Percentiles rank a stretch among this genome's conserved stretches.
These are phyloP conservation scores for Silene uniflora DNA, from an alignment of 148 eudicot species.

Conservation along the genomic window DNA sequence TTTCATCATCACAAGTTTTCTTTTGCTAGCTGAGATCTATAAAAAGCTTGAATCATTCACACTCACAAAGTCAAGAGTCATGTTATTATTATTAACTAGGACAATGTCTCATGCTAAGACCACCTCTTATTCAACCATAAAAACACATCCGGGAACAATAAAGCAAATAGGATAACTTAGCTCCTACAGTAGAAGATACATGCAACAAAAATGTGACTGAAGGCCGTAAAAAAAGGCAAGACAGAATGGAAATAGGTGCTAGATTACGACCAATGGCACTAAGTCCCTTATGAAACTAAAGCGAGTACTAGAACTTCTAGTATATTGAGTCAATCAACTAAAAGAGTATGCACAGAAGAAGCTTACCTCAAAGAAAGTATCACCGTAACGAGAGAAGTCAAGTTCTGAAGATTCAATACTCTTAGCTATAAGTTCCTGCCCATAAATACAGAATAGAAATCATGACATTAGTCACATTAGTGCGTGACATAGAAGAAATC, in stretches of 20 bases:
- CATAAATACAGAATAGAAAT: neutral
- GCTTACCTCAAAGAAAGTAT: slow-evolving; percentile 94
- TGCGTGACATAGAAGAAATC: neutral
- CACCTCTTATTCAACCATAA: neutral
- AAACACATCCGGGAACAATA: neutral
- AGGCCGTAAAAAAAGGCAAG: neutral
- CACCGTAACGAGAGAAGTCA: slow-evolving; percentile 95
- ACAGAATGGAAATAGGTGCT: neutral
- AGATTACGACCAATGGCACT: neutral
- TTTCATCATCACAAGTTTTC: too few species aligned
- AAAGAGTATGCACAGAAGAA: neutral
- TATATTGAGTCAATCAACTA: neutral
- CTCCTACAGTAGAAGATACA: neutral
- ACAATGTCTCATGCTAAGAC: neutral
- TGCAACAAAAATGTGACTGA: neutral
- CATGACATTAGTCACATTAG: neutral
- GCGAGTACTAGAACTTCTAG: neutral
- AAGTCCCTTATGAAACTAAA: neutral
- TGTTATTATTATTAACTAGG: neutral
- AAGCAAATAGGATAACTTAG: neutral
- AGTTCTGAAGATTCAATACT: slow-evolving; percentile 90
- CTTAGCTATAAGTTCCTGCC: slow-evolving; percentile 94
- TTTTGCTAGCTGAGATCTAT: too few species aligned
- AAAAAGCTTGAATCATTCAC: too few species aligned
- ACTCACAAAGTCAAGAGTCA: too few species aligned